Evolutionary conservation across 2,329 filamentous ascomycete species (phyloP).

Genomic region (Colletotrichum viniferum): DNA sequence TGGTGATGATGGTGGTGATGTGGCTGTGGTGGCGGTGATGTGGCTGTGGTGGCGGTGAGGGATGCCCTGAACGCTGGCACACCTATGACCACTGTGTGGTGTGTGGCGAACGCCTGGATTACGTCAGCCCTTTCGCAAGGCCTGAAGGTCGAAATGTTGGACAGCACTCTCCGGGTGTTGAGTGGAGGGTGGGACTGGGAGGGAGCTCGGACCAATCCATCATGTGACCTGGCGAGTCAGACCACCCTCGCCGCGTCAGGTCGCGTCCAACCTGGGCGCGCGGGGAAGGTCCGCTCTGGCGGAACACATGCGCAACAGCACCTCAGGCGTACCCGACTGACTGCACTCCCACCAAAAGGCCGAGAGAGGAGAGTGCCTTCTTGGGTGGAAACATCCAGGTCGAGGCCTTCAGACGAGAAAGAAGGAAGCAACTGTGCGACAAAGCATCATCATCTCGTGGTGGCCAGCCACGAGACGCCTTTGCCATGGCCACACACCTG

Average conservation of each 20-base stretch:
- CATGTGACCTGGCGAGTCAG: background rate
- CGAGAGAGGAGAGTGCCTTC: too few species aligned
- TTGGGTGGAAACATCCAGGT: background rate
- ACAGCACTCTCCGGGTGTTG: too few species aligned
- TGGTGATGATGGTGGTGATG: too few species aligned
- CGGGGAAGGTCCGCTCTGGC: background rate
- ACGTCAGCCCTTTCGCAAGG: background rate
- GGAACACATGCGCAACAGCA: background rate
- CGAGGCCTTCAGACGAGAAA: background rate
- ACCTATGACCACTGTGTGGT: too few species aligned
- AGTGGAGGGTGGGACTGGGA: background rate
- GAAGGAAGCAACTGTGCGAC: background rate
- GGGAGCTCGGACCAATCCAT: background rate
- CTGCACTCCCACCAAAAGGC: too few species aligned
- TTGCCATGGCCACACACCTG: background rate
- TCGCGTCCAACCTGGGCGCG: background rate
- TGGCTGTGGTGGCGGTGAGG: background rate
- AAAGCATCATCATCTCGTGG: background rate
- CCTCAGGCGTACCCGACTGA: too few species aligned
- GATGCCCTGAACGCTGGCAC: too few species aligned
- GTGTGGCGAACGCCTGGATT: background rate
- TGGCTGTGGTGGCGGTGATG: background rate
- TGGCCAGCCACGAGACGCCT: background rate
- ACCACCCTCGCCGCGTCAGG: background rate
- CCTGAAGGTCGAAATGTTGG: background rate